Percentiles rank a stretch among this genome's conserved stretches.
phyloP scores from a whole-genome alignment of 1,284 basidiomycete species.

The Puccinia triticina region DNA sequence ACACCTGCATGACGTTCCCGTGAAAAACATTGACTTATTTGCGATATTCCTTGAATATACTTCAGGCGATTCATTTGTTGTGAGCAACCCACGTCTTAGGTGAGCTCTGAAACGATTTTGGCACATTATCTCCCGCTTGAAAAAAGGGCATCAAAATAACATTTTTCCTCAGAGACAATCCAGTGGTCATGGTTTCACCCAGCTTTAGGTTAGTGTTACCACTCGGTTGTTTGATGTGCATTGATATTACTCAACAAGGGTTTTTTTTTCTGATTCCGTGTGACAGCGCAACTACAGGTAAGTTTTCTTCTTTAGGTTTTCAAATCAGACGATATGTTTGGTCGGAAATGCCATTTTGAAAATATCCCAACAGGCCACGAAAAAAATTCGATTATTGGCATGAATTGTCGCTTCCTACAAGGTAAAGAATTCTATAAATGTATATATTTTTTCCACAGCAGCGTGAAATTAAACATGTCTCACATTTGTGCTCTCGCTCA shows the following conservation, averaged over 20 bases:
- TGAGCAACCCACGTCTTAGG: conserved; percentile 42
- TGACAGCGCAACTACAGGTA: conserved; percentile 42
- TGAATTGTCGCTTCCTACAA: conserved; percentile 55
- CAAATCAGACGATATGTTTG: neutral
- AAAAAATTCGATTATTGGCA: conserved; percentile 55
- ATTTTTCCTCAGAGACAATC: conserved; percentile 38
- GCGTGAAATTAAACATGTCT: neutral
- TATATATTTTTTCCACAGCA: neutral
- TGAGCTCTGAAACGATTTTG: neutral
- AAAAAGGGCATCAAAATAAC: neutral
- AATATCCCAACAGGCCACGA: conserved; percentile 55
- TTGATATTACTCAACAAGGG: neutral
- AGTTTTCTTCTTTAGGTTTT: neutral
- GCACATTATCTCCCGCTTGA: neutral
- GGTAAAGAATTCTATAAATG: neutral
- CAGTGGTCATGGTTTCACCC: conserved; percentile 46
- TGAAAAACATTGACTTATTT: too few relatives aligned
- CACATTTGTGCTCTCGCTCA: neutral
- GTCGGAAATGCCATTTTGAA: neutral
- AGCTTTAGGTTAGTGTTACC: conserved; percentile 31
- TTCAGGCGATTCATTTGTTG: conserved; percentile 37
- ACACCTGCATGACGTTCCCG: too few relatives aligned
- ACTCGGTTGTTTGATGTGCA: neutral
- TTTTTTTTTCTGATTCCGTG: neutral
- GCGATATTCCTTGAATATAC: neutral